Evolutionary conservation across 306 rosid species (phyloP), one percentile per base, ranked within the genome.

Genomic region (Dicorynia guianensis): DNA sequence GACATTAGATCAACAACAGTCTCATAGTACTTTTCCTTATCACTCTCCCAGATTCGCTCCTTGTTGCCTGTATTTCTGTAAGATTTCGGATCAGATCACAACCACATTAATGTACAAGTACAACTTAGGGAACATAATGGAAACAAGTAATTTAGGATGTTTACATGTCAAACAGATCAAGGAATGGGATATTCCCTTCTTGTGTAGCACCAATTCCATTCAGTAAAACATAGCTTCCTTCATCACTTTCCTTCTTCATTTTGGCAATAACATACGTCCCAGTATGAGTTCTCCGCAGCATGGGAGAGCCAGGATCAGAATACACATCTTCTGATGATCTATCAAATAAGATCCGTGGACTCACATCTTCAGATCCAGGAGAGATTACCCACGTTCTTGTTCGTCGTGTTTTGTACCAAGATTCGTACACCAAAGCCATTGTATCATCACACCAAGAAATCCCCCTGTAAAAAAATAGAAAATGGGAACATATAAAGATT

Each of bases 251-350:
- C 79, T 89, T 95, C 79, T 86, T 89, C 64, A 95, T 71, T 72
- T 82, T 89, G 62, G 97, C 98, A 79, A 95, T 85, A 65, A 90
- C 74, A 64, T 95, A 92, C 3, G 97, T 92, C 78, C 97, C 99
- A 57, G 84, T 76, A 71, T 89, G 85, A 72, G 99, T 95, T 83
- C 99, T 90, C 85, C 97, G 89, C 75, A 74, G 48, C 97, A 95
- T 92, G 52, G 99, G 96, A 68, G 97, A 92, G 63, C 99, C 99
- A 74, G 99, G 99, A 83, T 95, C 99, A 56, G 98, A 90, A 71
- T 95, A 95, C 15, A 95, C 97, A 82, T 95, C 99, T 90, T 95
- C 99, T 25, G 93, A 95, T 61, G 99, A 95, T 74, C 99, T 90
- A 79, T 95, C 99, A 77, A 95, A 92, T 39, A 95, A 86, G 80